Evolutionary conservation across 768 basidiomycete species (phyloP), one percentile per base, ranked within the genome.

Genomic region (Amanita jacksonii): DNA sequence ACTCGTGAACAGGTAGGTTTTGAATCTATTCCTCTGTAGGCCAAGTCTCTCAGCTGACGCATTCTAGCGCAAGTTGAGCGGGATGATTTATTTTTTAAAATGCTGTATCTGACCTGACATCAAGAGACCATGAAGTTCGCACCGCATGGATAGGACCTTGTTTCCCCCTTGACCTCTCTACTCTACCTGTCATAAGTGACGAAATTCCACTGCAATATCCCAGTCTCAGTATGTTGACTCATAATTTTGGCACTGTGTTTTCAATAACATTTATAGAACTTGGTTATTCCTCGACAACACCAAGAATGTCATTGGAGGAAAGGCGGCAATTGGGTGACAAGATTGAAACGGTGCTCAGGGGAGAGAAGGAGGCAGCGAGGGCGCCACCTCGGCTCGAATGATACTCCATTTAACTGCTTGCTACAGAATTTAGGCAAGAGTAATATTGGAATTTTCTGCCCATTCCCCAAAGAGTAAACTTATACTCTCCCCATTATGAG

Each of bases 401-500:
- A 16, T 32, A 23, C 19, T 15, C 2, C 18, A 33, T 18, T 23
- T 15, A 56, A 72, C 76, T 16, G 38, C 19, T 39, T 35, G 45
- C 12, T 41, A 47, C 39, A 27, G 23, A 20, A 13, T 10, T 54
- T 57, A 71, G 24, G 68, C 43, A 23, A 71, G 59, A 20, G 64
- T 59, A 40, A 71, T 59, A 40, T 61, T 64, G 12, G 66, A 59
- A 6, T 63, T 62, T 54, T 81, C 80, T 19, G 80, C 70, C 80
- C 83, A 87, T 54, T 89, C 88, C 31, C 84, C 85, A 52, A 93
- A 92, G 8, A 93, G 67, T 27, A 91, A 59, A 50, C 85, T 88
- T 55, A 93, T 91, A 49, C 87, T 90, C 65, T 93, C 90, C 46
- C 91, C 90, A 49, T 93, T 93, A 61, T 93, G 90, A 3, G 88